Conservation (phyloP, 129 eudicot genomes). For the Pseudognaphalium luteoalbum region DNA sequence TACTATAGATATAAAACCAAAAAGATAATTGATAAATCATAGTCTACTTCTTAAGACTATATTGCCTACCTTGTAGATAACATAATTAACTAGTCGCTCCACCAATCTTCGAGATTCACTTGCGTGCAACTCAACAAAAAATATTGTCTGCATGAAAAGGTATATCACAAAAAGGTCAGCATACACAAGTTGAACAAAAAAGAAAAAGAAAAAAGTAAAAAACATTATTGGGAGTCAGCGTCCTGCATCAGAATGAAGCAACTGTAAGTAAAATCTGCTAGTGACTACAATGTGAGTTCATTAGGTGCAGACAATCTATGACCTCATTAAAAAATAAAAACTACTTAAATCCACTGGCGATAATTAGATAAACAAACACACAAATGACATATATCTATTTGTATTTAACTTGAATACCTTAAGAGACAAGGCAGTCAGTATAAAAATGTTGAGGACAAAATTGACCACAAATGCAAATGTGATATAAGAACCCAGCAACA, state of each 20-base stretch:
- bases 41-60: constrained; percentile 5
- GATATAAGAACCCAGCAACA: constrained; percentile 58
- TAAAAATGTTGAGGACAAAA: constrained; percentile 57
- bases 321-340: background rate
- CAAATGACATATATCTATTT: background rate
- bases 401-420: constrained; percentile 50
- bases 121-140: constrained; percentile 64
- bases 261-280: background rate
- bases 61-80: constrained; percentile 69
- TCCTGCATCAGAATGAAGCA: background rate
- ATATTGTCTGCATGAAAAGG: constrained; percentile 58
- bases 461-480: constrained; percentile 60
- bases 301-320: background rate
- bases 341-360: constrained; percentile 10
- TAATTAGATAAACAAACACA: background rate
- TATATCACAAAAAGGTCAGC: constrained; percentile 3
- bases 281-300: constrained; percentile 7
- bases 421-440: constrained; percentile 60
- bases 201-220: background rate
- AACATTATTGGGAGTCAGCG: constrained; percentile 3
- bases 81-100: constrained; percentile 68
- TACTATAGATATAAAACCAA: constrained; percentile 1
- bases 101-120: constrained; percentile 69
- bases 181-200: background rate
- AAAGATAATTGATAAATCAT: background rate